Percentiles rank a stretch among this genome's conserved stretches.
phyloP scores from a whole-genome alignment of 331 rosid species.

The Malus hybrid region DNA sequence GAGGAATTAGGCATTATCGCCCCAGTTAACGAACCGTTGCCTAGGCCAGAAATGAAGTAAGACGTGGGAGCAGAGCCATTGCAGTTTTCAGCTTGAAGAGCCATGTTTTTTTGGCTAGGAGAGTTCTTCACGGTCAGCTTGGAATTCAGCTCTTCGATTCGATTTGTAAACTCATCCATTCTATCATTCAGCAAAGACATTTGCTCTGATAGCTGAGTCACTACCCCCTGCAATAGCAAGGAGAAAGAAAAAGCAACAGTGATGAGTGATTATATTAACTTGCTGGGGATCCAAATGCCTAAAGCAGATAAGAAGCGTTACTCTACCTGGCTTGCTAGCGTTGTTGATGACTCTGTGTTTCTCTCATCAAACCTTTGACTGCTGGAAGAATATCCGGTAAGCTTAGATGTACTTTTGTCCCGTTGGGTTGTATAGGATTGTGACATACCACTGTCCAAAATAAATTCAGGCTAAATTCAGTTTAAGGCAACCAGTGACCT shows the following conservation, averaged over 20 bases:
- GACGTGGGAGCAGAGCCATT: slow-evolving; percentile 84
- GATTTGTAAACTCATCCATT: slow-evolving; percentile 84
- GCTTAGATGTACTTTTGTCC: slow-evolving; percentile 63
- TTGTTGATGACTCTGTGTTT: slow-evolving; percentile 45
- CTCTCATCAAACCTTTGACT: slow-evolving; percentile 54
- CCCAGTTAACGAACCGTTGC: slow-evolving; percentile 63
- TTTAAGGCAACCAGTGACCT: slow-evolving; percentile 3
- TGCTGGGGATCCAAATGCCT: not conserved
- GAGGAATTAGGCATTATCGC: slow-evolving; percentile 60
- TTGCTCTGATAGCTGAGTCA: slow-evolving; percentile 79
- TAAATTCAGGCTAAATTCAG: slow-evolving; percentile 13
- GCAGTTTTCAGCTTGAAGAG: slow-evolving; percentile 71
- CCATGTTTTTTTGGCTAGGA: slow-evolving; percentile 71
- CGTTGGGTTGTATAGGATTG: slow-evolving; percentile 72
- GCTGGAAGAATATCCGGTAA: slow-evolving; percentile 36
- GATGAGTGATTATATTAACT: not conserved
- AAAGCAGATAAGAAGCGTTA: slow-evolving; percentile 7
- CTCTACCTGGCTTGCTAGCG: slow-evolving; percentile 56
- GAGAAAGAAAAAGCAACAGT: not conserved
- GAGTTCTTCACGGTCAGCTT: slow-evolving; percentile 49
- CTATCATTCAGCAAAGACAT: slow-evolving; percentile 86
- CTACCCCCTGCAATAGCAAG: slow-evolving; percentile 40
- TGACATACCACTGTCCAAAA: slow-evolving; percentile 67
- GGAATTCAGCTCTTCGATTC: slow-evolving; percentile 78
- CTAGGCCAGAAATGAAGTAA: slow-evolving; percentile 49